Percentiles rank a stretch among this genome's conserved stretches.
Conservation (phyloP, 106 monocot species). For the Gastrodia elata region DNA sequence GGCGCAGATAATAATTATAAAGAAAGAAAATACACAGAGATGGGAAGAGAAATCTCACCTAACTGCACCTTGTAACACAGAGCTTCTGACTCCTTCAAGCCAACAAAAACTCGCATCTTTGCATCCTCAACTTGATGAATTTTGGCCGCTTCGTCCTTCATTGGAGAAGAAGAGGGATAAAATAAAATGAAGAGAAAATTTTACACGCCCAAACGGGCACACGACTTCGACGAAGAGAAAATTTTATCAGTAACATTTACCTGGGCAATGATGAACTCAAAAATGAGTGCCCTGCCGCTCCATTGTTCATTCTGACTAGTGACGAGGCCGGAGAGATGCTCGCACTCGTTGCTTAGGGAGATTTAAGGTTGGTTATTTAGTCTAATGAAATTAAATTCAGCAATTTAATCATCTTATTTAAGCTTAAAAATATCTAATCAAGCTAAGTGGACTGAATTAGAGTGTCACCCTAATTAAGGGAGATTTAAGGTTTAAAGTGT, state of each 20-base stretch:
- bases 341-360: slow-evolving; percentile 45
- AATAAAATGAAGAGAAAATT: slow-evolving; percentile 1
- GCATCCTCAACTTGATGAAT: slow-evolving; percentile 14
- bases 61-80: slow-evolving; percentile 36
- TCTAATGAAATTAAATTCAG: too few relatives aligned
- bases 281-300: slow-evolving; percentile 12
- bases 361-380: too few relatives aligned
- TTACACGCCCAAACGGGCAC: not conserved
- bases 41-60: slow-evolving; percentile 26
- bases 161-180: slow-evolving; percentile 10
- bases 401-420: too few relatives aligned
- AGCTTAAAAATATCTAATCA: too few relatives aligned
- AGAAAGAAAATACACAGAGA: not conserved
- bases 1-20: not conserved
- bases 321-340: slow-evolving; percentile 29
- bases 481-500: too few relatives aligned
- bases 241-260: slow-evolving; percentile 8
- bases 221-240: slow-evolving; percentile 8
- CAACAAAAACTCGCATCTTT: slow-evolving; percentile 26
- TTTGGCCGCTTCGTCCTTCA: slow-evolving; percentile 29
- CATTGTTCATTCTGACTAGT: slow-evolving; percentile 26
- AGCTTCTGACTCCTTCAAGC: slow-evolving; percentile 30
- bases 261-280: slow-evolving; percentile 38
- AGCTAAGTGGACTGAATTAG: too few relatives aligned
- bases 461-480: too few relatives aligned